phyloP scores from a whole-genome alignment of 768 basidiomycete genomes.

The Phlegmacium glaucopus region DNA sequence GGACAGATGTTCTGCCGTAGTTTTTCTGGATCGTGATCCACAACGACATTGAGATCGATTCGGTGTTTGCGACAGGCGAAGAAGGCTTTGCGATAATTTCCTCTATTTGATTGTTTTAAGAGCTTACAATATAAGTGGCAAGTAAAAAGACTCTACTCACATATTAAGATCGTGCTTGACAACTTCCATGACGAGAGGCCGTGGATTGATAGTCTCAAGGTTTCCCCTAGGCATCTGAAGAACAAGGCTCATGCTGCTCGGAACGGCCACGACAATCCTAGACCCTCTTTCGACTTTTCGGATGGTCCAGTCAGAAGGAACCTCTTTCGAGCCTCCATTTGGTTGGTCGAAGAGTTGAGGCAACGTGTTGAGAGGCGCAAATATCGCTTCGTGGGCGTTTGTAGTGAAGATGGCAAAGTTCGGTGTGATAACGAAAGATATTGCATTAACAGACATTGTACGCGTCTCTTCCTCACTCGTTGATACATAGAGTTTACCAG shows the following conservation, averaged over 20 bases:
- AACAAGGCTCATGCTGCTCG: constrained; percentile 84
- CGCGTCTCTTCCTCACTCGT: constrained; percentile 23
- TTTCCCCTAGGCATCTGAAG: constrained; percentile 98
- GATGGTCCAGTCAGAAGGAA: constrained; percentile 50
- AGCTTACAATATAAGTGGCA: neutral
- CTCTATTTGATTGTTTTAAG: constrained; percentile 38
- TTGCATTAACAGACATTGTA: constrained; percentile 50
- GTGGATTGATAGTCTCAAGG: constrained; percentile 90
- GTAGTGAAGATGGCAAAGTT: constrained; percentile 86
- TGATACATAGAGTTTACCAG: constrained; percentile 62
- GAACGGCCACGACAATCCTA: constrained; percentile 82
- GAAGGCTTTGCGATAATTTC: constrained; percentile 83
- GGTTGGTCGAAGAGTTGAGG: constrained; percentile 24
- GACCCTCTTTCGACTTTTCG: constrained; percentile 89
- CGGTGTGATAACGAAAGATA: constrained; percentile 71
- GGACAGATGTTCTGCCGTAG: constrained; percentile 61
- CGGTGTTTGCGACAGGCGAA: constrained; percentile 90
- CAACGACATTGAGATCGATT: constrained; percentile 86
- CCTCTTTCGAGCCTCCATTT: constrained; percentile 21
- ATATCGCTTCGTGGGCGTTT: constrained; percentile 74
- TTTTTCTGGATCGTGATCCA: constrained; percentile 68
- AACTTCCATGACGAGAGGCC: constrained; percentile 86
- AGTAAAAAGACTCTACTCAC: constrained; percentile 40
- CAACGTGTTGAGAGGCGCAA: constrained; percentile 51
- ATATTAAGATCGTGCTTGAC: constrained; percentile 71